These are phyloP conservation scores for Heliamphora exappendiculata DNA, from an alignment of 148 eudicot species.

Conservation along the genomic window DNA sequence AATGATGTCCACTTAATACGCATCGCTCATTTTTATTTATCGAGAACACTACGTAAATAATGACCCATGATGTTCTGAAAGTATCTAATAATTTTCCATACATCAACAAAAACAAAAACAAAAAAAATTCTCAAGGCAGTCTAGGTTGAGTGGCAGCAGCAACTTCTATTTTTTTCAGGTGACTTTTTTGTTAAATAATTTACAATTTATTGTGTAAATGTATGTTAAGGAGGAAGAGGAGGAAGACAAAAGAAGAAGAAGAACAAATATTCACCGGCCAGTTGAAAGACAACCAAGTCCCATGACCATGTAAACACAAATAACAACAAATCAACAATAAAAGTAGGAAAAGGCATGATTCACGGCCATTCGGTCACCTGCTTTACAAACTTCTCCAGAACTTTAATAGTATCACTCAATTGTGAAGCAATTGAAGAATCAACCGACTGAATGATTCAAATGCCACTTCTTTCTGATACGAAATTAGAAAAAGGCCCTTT, in stretches of 20 bases:
- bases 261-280: neutral
- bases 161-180: too few relatives aligned
- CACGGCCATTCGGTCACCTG: neutral
- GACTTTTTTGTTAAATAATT: neutral
- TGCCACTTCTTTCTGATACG: neutral
- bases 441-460: neutral
- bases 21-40: too few relatives aligned
- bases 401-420: neutral
- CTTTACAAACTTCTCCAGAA: neutral
- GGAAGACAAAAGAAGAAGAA: too few relatives aligned
- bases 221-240: neutral
- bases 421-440: neutral
- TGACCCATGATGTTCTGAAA: too few relatives aligned
- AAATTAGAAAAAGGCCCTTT: conserved; percentile 11
- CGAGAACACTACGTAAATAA: too few relatives aligned
- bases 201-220: neutral
- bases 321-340: neutral
- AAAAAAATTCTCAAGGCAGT: too few relatives aligned
- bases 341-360: neutral
- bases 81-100: too few relatives aligned
- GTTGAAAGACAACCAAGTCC: neutral
- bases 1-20: too few relatives aligned
- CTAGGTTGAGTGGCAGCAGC: too few relatives aligned
- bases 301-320: neutral
- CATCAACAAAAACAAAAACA: too few relatives aligned